These are phyloP conservation scores for Globisporangium viniferum DNA, from an alignment of 352 stramenopile genomes.

Conservation along the genomic window DNA sequence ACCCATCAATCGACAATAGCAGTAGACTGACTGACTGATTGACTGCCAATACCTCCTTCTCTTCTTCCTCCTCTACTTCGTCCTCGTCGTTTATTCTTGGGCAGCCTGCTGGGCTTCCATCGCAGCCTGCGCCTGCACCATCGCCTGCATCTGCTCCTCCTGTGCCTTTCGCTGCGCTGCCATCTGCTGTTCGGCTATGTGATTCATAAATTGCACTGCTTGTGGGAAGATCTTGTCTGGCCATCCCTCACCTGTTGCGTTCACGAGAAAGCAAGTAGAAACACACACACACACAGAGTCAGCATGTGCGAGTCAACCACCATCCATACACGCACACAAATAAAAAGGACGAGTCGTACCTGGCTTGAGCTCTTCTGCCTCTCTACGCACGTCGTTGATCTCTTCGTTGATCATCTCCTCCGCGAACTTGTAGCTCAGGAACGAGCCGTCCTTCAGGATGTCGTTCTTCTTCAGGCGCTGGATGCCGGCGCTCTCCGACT, in stretches of 20 bases:
- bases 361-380: conserved; percentile 80
- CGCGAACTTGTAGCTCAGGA: conserved; percentile 84
- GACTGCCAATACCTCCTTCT: background rate
- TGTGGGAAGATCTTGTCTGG: conserved; percentile 86
- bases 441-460: conserved; percentile 86
- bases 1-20: background rate
- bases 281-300: background rate
- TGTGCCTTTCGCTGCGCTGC: conserved; percentile 67
- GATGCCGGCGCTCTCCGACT: conserved; percentile 82
- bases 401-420: conserved; percentile 87
- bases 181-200: conserved; percentile 86
- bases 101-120: conserved; percentile 46
- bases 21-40: background rate
- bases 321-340: background rate
- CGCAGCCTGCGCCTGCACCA: conserved; percentile 51
- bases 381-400: conserved; percentile 80
- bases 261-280: background rate
- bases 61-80: conserved; percentile 12
- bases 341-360: conserved; percentile 26
- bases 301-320: background rate
- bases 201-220: conserved; percentile 88
- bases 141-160: conserved; percentile 69
- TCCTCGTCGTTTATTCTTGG: conserved; percentile 47
- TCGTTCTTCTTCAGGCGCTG: conserved; percentile 86
- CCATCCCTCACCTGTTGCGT: conserved; percentile 64